Base-by-base conservation (phyloP, 495 filamentous ascomycete species). In the Aspergillus mulundensis region DNA sequence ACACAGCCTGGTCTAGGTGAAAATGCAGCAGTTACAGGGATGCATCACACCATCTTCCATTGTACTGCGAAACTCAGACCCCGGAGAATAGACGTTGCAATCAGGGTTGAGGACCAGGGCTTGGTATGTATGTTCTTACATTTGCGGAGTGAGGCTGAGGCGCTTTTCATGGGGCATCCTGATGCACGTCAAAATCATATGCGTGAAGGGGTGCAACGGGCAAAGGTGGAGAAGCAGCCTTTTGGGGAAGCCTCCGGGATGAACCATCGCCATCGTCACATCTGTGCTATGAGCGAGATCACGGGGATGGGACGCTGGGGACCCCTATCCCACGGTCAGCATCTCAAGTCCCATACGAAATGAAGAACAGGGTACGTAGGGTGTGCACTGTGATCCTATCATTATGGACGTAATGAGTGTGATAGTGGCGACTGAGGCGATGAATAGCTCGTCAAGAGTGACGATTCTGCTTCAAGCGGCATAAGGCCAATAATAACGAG, bases 371-470 rank as follows among this genome's bases (percentile, higher is more conserved):
- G 32, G 32, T n/a, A n/a, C n/a, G n/a, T n/a, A n/a, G n/a, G n/a
- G n/a, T n/a, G n/a, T n/a, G n/a, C n/a, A n/a, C n/a, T n/a, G n/a
- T n/a, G n/a, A n/a, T n/a, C n/a, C n/a, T n/a, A n/a, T 36, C 32
- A 36, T 36, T 10, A 14, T 14, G 12, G 32, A 36, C 32, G 32
- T 36, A 10, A 36, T 10, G 32, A 36, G 32, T 18, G 20, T 62
- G 60, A 58, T 55, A 55, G 60, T 61, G 55, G 56, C 51, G 39
- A 58, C 47, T 52, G 16, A 36, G 21, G 11, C 21, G 7, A 54
- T 28, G 6, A 5, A 50, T 38, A 19, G 28, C 54, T 24, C 30
- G 4, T 36, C 11, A n/a, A n/a, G 14, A 30, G 16, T 23, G 18
- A 49, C 16, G 15, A 2, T 7, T 39, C 40, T 14, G 46, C 30